Percentiles rank a stretch among this genome's conserved stretches.
phyloP scores from a whole-genome alignment of 1,139 yeast species.

The Wickerhamomyces sp. region DNA sequence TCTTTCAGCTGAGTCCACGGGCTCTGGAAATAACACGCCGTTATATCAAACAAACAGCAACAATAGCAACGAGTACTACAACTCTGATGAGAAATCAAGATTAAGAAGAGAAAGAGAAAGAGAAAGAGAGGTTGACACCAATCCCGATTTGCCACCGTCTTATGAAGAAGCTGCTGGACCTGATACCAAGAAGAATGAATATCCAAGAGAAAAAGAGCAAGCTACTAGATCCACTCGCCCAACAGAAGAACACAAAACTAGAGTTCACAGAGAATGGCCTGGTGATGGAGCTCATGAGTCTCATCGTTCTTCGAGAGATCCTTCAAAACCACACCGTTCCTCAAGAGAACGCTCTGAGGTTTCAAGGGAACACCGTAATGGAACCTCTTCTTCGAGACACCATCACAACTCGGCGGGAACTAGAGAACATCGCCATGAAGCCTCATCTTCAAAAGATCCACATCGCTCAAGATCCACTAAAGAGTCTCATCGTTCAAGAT shows the following conservation, averaged over 20 bases:
- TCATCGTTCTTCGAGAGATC: not conserved
- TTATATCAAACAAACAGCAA: constrained; percentile 8
- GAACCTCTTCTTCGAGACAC: not conserved
- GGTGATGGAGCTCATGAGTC: no score
- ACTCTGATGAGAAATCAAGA: constrained; percentile 19
- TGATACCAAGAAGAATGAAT: constrained; percentile 37
- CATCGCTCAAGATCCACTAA: constrained; percentile 3
- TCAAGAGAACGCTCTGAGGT: not conserved
- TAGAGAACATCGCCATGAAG: constrained; percentile 3
- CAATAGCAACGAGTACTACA: constrained; percentile 10
- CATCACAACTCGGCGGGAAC: constrained; percentile 5
- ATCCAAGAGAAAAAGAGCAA: constrained; percentile 45
- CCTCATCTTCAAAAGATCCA: not conserved
- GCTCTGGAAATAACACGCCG: constrained; percentile 13
- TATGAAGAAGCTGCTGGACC: constrained; percentile 68
- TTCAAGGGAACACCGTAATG: constrained; percentile 9
- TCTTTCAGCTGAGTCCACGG: constrained; percentile 36
- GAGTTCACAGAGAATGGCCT: constrained; percentile 17
- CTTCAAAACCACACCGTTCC: not conserved
- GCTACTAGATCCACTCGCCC: constrained; percentile 6
- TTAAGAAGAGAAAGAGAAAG: constrained; percentile 8
- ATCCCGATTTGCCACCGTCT: constrained; percentile 34
- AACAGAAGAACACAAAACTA: constrained; percentile 14
- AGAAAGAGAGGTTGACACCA: no score
- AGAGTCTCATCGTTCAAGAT: constrained; percentile 4